Conservation (phyloP, 2,329 filamentous ascomycete species). For the Xylariaceae sp. region DNA sequence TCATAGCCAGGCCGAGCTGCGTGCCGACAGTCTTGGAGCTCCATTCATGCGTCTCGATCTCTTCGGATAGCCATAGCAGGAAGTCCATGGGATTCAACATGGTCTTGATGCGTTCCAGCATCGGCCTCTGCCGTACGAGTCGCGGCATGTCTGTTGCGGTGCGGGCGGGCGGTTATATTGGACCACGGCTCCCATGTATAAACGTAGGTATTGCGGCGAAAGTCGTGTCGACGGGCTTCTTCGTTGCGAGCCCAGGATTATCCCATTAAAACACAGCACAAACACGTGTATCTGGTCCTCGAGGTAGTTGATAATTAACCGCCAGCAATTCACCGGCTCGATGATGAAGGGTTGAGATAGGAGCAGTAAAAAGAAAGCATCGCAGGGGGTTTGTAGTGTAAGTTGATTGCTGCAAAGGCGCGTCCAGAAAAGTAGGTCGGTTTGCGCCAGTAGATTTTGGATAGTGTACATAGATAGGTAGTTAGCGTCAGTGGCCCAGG, state of each 20-base stretch:
- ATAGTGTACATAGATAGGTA: too few species aligned
- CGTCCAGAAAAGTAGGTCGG: not conserved
- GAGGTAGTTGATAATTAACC: not conserved
- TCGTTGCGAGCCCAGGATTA: not conserved
- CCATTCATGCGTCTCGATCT: conserved; percentile 87
- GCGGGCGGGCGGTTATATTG: conserved; percentile 1
- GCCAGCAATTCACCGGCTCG: not conserved
- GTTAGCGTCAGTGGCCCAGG: not conserved
- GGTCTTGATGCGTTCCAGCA: conserved; percentile 72
- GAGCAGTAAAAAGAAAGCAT: conserved; percentile 17
- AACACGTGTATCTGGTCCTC: not conserved
- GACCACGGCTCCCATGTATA: not conserved
- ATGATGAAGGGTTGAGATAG: not conserved
- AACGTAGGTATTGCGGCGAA: not conserved
- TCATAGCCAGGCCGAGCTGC: conserved; percentile 68
- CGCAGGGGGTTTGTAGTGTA: conserved; percentile 1
- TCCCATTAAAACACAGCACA: not conserved
- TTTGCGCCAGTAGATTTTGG: not conserved
- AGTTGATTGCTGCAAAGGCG: not conserved
- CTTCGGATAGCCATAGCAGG: conserved; percentile 83
- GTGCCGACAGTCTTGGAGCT: conserved; percentile 74
- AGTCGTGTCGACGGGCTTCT: not conserved
- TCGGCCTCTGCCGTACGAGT: conserved; percentile 74
- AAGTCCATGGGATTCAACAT: conserved; percentile 85
- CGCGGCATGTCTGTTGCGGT: conserved; percentile 53